These are phyloP conservation scores for Colletotrichum cuscutae DNA, from an alignment of 2,329 filamentous ascomycete species.

Conservation along the genomic window DNA sequence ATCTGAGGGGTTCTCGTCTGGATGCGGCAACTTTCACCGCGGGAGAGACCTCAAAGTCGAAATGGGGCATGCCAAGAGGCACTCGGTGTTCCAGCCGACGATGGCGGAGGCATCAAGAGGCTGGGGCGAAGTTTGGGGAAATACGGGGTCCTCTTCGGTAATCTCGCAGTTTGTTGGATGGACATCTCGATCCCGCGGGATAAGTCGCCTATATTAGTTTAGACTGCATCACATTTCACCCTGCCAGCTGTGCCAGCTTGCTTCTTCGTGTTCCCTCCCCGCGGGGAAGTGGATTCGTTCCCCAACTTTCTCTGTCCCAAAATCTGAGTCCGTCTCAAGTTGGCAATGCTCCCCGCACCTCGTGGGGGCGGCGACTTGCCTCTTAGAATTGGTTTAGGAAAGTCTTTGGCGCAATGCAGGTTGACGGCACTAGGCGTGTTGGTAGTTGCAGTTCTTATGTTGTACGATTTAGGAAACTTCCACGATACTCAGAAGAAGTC, in stretches of 20 bases:
- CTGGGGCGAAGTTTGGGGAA: conserved; percentile 10
- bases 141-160: not conserved
- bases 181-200: conserved; percentile 19
- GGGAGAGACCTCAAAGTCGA: not conserved
- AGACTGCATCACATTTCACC: not conserved
- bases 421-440: not conserved
- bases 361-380: not conserved
- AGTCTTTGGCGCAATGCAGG: not conserved
- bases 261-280: not conserved
- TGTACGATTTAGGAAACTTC: not conserved
- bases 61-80: not conserved
- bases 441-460: not conserved
- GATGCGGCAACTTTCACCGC: conserved; percentile 8
- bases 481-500: not conserved
- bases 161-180: not conserved
- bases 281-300: conserved; percentile 31
- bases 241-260: not conserved
- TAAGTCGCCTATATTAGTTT: conserved; percentile 21
- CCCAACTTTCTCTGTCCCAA: not conserved
- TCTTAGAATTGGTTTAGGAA: not conserved
- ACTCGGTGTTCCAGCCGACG: conserved; percentile 15
- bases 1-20: not conserved
- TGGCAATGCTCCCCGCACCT: not conserved
- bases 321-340: not conserved
- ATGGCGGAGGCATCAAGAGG: conserved; percentile 4